Evolutionary conservation across 306 rosid genomes (phyloP).

Genomic region (Canavalia ensiformis): DNA sequence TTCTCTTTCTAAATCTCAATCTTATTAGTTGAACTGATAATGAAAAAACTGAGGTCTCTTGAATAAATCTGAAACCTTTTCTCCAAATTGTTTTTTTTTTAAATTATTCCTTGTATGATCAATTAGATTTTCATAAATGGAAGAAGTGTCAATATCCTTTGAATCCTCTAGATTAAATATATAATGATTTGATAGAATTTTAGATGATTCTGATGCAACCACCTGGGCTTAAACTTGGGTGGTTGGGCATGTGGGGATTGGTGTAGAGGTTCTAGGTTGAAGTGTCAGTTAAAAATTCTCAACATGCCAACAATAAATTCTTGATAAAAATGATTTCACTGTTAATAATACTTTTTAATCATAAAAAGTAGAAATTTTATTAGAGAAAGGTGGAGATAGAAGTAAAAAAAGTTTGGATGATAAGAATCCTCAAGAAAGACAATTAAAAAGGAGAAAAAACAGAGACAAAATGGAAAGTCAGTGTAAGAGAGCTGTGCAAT

Average conservation of each 20-base stretch:
- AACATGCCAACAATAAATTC: not conserved
- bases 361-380: not conserved
- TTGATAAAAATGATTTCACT: slow-evolving; percentile 9
- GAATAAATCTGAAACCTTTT: slow-evolving; percentile 34
- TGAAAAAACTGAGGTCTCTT: not conserved
- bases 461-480: not conserved
- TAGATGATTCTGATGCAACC: slow-evolving; percentile 9
- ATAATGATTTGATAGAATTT: slow-evolving; percentile 15
- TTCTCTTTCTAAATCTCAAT: slow-evolving; percentile 35
- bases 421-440: not conserved
- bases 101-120: slow-evolving; percentile 9
- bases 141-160: slow-evolving; percentile 11
- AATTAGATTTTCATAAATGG: slow-evolving; percentile 20
- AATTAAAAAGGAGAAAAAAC: not conserved
- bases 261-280: slow-evolving; percentile 33
- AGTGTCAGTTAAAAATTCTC: slow-evolving; percentile 6
- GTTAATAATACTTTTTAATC: not conserved
- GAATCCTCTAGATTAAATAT: slow-evolving; percentile 5
- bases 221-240: slow-evolving; percentile 33
- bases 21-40: slow-evolving; percentile 16
- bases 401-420: not conserved
- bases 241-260: slow-evolving; percentile 8
- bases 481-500: slow-evolving; percentile 1
- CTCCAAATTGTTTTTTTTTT: slow-evolving; percentile 2
- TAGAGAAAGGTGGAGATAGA: slow-evolving; percentile 4